Percentiles rank a stretch among this genome's conserved stretches.
Conservation (phyloP, 306 rosid genomes). For the Castanea crenata region DNA sequence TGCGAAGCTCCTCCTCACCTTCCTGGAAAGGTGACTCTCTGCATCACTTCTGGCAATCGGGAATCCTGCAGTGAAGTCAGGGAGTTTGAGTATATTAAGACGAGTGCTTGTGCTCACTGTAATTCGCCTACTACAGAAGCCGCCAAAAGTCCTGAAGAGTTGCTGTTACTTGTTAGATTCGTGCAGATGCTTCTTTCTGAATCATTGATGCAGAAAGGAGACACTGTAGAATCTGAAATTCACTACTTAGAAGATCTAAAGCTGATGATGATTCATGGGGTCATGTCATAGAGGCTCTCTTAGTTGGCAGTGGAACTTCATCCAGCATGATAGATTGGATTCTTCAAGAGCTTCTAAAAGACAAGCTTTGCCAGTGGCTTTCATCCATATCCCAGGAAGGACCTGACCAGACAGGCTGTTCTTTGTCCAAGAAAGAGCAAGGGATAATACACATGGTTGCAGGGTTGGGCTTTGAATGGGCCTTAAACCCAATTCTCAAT, state of each 20-base stretch:
- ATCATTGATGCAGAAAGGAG: slow-evolving; percentile 32
- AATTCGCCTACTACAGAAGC: slow-evolving; percentile 45
- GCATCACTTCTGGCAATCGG: slow-evolving; percentile 75
- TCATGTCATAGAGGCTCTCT: slow-evolving; percentile 60
- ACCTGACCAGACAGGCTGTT: slow-evolving; percentile 49
- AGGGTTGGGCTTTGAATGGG: slow-evolving; percentile 94
- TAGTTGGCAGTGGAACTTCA: slow-evolving; percentile 66
- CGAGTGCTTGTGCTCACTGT: slow-evolving; percentile 37
- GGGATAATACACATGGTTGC: slow-evolving; percentile 87
- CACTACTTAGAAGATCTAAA: slow-evolving; percentile 30
- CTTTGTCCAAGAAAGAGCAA: slow-evolving; percentile 89
- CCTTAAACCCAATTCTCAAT: slow-evolving; percentile 72
- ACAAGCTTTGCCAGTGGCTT: slow-evolving; percentile 75
- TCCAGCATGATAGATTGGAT: slow-evolving; percentile 69
- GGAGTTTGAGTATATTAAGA: slow-evolving; percentile 69
- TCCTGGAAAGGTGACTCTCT: slow-evolving; percentile 75
- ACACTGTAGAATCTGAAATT: slow-evolving; percentile 37
- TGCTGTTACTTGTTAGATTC: slow-evolving; percentile 80
- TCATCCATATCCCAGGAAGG: slow-evolving; percentile 44
- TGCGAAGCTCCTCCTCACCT: slow-evolving; percentile 79
- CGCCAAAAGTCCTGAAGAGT: slow-evolving; percentile 62
- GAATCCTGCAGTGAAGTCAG: slow-evolving; percentile 88
- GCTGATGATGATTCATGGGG: slow-evolving; percentile 66
- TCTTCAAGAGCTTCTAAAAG: slow-evolving; percentile 83
- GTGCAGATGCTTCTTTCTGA: slow-evolving; percentile 67